Evolutionary conservation across 768 basidiomycete species (phyloP).

Genomic region (Trametes maxima): DNA sequence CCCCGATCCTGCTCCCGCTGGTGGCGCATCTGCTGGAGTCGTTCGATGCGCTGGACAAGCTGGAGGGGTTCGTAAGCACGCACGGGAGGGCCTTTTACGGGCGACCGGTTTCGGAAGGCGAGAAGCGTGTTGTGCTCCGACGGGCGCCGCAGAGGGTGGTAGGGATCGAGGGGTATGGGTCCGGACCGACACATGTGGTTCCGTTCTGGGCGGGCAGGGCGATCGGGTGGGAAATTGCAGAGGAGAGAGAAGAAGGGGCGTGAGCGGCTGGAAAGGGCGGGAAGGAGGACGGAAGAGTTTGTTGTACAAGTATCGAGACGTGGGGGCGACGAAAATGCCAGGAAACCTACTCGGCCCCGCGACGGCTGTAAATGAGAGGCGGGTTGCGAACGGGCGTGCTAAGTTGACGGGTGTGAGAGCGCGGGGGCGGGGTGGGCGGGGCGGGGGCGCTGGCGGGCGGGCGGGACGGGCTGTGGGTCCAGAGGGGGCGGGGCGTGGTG

Average conservation of each 20-base stretch:
- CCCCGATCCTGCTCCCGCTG: conserved; percentile 87
- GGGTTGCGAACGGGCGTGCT: background rate
- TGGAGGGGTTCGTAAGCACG: conserved; percentile 77
- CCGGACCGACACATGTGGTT: conserved; percentile 46
- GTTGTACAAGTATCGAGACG: conserved; percentile 1
- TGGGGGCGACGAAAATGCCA: background rate
- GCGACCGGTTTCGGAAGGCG: conserved; percentile 33
- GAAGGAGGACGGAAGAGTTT: background rate
- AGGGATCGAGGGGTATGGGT: conserved; percentile 47
- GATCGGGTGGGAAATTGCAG: conserved; percentile 63
- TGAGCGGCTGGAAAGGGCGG: background rate
- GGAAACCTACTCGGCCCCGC: conserved; percentile 7
- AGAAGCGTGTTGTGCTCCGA: conserved; percentile 46
- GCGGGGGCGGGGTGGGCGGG: no score
- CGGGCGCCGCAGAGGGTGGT: conserved; percentile 44
- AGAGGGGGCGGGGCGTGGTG: background rate
- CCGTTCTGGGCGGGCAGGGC: conserved; percentile 90
- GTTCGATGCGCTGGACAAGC: conserved; percentile 80
- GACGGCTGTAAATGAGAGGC: background rate
- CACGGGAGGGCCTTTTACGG: conserved; percentile 85
- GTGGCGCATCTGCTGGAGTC: conserved; percentile 87
- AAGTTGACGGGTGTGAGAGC: conserved; percentile 3
- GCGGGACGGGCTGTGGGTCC: background rate
- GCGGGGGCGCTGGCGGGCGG: no score
- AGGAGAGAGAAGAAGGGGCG: conserved; percentile 1